Base-by-base conservation (phyloP, 1,284 basidiomycete species). In the Gymnopus androsaceus region DNA sequence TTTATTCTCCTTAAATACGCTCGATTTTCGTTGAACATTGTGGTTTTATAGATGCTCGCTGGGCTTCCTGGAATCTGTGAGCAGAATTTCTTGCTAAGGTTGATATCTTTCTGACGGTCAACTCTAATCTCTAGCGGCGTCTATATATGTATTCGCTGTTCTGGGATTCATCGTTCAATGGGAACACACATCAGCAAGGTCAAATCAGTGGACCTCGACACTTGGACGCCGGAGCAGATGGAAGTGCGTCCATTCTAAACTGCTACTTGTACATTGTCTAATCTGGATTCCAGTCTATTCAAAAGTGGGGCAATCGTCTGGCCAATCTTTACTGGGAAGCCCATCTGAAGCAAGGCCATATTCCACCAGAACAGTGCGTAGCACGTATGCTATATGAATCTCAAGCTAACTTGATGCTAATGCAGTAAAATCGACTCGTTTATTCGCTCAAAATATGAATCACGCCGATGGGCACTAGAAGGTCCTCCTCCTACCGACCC, bases 181-280 rank as follows among this genome's bases (percentile, higher is more conserved):
- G 97, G 97, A 59, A 98, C 96, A 0, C 97, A 99, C 71, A 96
- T 97, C 72, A 92, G 90, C 73, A 92, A 90, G 68, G 94, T 99
- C 68, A 98, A 98, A 71, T 97, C 94, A 7, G 94, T 99, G 59
- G 96, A 99, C 75, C 85, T 99, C 42, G 96, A 99, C 66, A 88
- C 93, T 19, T 99, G 96, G 96, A 97, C 94, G 3, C 92, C 94
- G 1, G 95, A 98, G 66, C 96, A 99, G 76, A 96, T 99, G 90
- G 87, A 89, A 70, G 94, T 93, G 64, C 63, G 87, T 74, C 17
- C 30, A 21, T 40, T 31, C 19, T 25, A 23, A 19, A 38, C 4
- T 21, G 15, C 14, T 40, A 37, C 4, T n/a, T 45, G 19, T 19
- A 23, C 41, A 27, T 36, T 54, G 45, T 51, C 56, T 47, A 28